phyloP scores from a whole-genome alignment of 225 moss, liverwort and hornwort species.

The Polytrichum commune region DNA sequence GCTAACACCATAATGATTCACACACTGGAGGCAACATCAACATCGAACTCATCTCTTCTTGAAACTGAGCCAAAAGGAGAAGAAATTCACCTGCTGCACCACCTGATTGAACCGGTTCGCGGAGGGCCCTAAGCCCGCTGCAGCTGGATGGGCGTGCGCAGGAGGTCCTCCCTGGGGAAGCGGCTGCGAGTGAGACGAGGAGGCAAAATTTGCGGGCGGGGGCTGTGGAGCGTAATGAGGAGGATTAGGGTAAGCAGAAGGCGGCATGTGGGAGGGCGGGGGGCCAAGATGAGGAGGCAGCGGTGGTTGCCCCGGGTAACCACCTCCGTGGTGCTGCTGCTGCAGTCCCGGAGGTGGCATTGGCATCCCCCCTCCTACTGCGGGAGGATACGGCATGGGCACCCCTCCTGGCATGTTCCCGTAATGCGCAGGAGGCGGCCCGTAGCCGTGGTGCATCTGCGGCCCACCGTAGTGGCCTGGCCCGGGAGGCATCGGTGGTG shows the following conservation, averaged over 20 bases:
- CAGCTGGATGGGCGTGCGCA: constrained; percentile 11
- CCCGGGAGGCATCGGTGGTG: constrained; percentile 37
- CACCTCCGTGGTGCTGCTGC: constrained; percentile 33
- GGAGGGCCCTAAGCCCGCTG: neutral
- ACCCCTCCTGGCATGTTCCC: constrained; percentile 1
- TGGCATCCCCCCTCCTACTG: constrained; percentile 22
- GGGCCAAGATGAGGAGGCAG: constrained; percentile 16
- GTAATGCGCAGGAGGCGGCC: neutral
- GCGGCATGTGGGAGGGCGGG: constrained; percentile 10
- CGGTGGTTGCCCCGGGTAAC: constrained; percentile 30
- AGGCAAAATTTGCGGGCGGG: constrained; percentile 20
- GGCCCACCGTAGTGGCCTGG: constrained; percentile 22
- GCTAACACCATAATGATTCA: too few relatives aligned
- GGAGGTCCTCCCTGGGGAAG: constrained; percentile 6
- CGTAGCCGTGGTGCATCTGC: constrained; percentile 4
- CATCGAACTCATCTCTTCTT: neutral
- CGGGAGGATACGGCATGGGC: constrained; percentile 41
- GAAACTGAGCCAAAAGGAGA: neutral
- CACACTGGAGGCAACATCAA: neutral
- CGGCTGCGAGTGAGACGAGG: constrained; percentile 11
- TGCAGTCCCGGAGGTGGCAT: constrained; percentile 11
- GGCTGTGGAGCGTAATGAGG: constrained; percentile 35
- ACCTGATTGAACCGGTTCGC: constrained; percentile 15
- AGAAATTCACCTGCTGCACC: constrained; percentile 11
- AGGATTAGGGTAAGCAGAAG: constrained; percentile 14